Evolutionary conservation across 129 eudicot genomes (phyloP), one percentile per base, ranked within the genome.

Genomic region (Tanacetum coccineum): DNA sequence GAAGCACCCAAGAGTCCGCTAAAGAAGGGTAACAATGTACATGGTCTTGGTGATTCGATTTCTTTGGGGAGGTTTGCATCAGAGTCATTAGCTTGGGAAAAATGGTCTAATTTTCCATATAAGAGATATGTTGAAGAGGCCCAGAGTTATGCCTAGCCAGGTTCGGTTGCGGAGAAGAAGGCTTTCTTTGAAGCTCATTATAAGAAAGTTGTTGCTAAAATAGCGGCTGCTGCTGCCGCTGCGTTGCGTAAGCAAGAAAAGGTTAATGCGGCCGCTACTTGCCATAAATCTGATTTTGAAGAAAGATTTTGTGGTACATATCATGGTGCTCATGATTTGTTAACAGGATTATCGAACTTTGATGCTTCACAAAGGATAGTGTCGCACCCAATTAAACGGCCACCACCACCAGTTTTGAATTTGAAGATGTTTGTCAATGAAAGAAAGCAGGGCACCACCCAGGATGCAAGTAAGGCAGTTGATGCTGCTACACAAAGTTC

Each of bases 101-200:
- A 74, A 79, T 85, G 92, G 92, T 85, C 92, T 1, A 55, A 81
- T 1, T 81, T 88, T 54, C 53, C 87, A 3, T 79, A 81, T 47
- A 88, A 88, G 52, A 76, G 84, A 3, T 86, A 88, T 57, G 93
- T 83, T 9, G 93, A 85, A 42, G 96, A 89, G 60, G 96, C 94
- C 5, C 82, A 81, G 72, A 85, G 82, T 57, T 89, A 83, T 12
- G 72, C 94, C 3, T 79, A 69, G 73, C 93, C 90, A 1, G 94
- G 93, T 1, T 89, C 93, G 2, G 92, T 85, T 9, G 89, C 92
- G 3, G 80, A 83, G 79, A 88, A 85, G 79, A 88, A 88, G 26
- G 96, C 93, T 50, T 88, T 80, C 75, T 88, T 88, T 70, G 93
- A 88, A 69, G 93, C 96, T 70, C 86, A 83, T 82, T 88, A 82